These are phyloP conservation scores for Sonneratia caseolaris DNA, from an alignment of 345 rosid species.

Conservation along the genomic window DNA sequence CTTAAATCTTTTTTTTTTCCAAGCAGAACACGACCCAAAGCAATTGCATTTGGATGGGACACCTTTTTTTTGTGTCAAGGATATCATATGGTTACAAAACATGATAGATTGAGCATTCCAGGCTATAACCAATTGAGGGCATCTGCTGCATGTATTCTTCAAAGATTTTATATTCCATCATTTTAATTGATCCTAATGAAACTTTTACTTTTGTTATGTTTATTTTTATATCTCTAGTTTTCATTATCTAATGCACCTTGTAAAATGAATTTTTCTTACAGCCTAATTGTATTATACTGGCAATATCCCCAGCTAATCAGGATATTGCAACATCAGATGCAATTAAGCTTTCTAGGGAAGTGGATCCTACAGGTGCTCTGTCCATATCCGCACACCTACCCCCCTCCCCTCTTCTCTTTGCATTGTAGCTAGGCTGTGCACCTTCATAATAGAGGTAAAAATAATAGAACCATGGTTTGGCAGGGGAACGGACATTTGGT, in stretches of 20 bases:
- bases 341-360: conserved; percentile 78
- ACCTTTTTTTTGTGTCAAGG: not conserved
- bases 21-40: not conserved
- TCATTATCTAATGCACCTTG: not conserved
- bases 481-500: conserved; percentile 97
- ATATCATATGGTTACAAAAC: not conserved
- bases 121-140: not conserved
- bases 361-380: conserved; percentile 65
- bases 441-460: not conserved
- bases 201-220: not conserved
- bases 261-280: conserved; percentile 16
- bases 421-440: not conserved
- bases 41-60: not conserved
- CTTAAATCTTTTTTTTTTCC: not conserved
- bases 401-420: conserved; percentile 1
- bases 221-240: not conserved
- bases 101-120: not conserved
- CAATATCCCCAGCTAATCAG: conserved; percentile 96
- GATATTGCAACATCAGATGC: conserved; percentile 98
- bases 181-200: not conserved
- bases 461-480: not conserved
- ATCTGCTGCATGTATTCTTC: not conserved
- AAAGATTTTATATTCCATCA: not conserved
- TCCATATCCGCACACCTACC: not conserved
- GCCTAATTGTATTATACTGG: conserved; percentile 86